Percentiles rank a stretch among this genome's conserved stretches.
Evolutionary conservation across 164 flowering plant genomes (phyloP).

Genomic region (Echeveria elegans): DNA sequence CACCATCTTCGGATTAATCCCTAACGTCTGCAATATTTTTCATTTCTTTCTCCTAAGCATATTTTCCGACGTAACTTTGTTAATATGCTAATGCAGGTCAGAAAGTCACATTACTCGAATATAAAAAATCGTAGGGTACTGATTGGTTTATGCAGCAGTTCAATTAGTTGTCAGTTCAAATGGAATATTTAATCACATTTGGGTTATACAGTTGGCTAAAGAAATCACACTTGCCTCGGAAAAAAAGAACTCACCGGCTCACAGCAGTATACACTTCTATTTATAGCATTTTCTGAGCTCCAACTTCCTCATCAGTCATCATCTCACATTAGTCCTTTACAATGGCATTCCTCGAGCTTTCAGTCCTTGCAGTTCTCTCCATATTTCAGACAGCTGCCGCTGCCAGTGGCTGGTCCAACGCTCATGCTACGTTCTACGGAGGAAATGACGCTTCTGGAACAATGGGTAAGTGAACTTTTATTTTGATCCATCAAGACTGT

Average conservation of each 20-base stretch:
- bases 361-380: slow-evolving; percentile 11
- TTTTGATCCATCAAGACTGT: neutral
- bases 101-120: neutral
- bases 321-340: slow-evolving; percentile 5
- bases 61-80: neutral
- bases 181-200: neutral
- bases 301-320: slow-evolving; percentile 14
- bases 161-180: neutral
- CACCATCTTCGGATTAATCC: neutral
- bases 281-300: neutral
- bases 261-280: neutral
- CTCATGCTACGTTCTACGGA: slow-evolving; percentile 29
- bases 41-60: neutral
- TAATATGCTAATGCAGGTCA: neutral
- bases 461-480: slow-evolving; percentile 18
- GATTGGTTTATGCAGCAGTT: neutral
- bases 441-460: slow-evolving; percentile 29
- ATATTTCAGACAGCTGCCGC: slow-evolving; percentile 11
- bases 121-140: neutral
- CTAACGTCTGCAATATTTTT: no score
- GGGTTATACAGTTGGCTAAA: neutral
- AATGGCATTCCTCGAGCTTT: slow-evolving; percentile 15
- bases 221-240: neutral
- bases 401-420: slow-evolving; percentile 18
- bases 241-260: neutral